Conservation (phyloP, 2,329 filamentous ascomycete species). For the Lizonia empirigonia region DNA sequence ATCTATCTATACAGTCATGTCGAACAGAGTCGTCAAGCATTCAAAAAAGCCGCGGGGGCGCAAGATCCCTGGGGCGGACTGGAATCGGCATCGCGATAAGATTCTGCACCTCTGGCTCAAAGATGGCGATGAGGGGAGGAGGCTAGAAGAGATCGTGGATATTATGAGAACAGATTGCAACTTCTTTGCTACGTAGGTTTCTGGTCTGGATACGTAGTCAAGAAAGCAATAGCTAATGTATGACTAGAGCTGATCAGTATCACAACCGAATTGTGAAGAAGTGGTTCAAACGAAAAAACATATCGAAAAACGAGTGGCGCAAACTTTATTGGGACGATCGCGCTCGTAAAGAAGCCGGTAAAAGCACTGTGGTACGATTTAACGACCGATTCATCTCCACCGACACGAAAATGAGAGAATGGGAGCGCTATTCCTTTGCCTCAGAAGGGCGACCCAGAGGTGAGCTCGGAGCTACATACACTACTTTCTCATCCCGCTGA, state of each 20-base stretch:
- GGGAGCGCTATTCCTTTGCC: not conserved
- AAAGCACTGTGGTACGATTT: not conserved
- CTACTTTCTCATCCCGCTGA: not conserved
- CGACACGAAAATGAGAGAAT: conserved; percentile 9
- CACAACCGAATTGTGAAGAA: conserved; percentile 5
- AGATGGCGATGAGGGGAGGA: not conserved
- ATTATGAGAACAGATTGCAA: not conserved
- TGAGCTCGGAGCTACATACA: not conserved
- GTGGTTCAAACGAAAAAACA: conserved; percentile 9
- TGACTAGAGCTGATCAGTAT: not conserved
- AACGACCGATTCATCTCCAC: not conserved
- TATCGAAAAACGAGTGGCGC: conserved; percentile 8
- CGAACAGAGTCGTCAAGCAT: not conserved
- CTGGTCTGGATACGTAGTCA: not conserved
- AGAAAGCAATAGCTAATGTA: not conserved
- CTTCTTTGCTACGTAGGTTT: not conserved
- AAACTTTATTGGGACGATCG: not conserved
- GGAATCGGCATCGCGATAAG: not conserved
- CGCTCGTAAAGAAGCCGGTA: not conserved
- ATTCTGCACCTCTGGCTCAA: conserved; percentile 1
- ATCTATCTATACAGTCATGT: not conserved
- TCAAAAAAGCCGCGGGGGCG: not conserved
- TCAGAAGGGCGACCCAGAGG: not conserved
- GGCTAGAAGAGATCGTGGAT: not conserved
- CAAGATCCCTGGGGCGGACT: not conserved